Evolutionary conservation across 2,329 filamentous ascomycete genomes (phyloP).

Genomic region (Colletotrichum simmondsii): DNA sequence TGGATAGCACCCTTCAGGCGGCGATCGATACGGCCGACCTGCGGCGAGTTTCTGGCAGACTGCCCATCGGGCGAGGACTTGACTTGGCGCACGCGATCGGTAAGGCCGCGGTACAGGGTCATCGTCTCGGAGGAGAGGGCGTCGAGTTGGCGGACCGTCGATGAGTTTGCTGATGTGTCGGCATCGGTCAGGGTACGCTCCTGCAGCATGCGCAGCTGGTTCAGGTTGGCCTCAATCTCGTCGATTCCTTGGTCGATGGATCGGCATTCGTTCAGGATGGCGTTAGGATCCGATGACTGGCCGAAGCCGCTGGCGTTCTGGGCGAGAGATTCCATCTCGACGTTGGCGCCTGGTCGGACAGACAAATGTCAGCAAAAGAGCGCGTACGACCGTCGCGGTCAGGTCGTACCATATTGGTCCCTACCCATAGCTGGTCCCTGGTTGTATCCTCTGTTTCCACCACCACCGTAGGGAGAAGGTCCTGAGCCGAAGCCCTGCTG

Average conservation of each 20-base stretch:
- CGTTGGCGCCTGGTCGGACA: constrained; percentile 55
- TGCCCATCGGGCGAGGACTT: constrained; percentile 84
- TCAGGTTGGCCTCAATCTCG: constrained; percentile 77
- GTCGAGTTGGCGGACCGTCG: constrained; percentile 77
- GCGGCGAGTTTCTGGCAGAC: constrained; percentile 77
- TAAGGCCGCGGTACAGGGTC: constrained; percentile 82
- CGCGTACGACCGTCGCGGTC: constrained; percentile 23
- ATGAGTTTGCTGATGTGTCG: constrained; percentile 75
- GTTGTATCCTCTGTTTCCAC: constrained; percentile 37
- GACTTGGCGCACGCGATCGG: constrained; percentile 81
- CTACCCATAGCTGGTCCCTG: constrained; percentile 37
- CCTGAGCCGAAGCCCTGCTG: constrained; percentile 33
- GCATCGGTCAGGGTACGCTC: constrained; percentile 78
- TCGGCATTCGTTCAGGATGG: constrained; percentile 85
- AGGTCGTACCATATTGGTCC: constrained; percentile 28
- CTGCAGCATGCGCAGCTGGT: constrained; percentile 78
- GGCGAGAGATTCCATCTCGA: constrained; percentile 78
- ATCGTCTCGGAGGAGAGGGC: constrained; percentile 82
- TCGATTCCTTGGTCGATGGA: constrained; percentile 83
- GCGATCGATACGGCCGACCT: constrained; percentile 84
- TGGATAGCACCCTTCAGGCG: constrained; percentile 84
- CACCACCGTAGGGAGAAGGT: constrained; percentile 37
- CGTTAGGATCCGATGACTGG: constrained; percentile 70
- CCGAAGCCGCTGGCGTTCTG: constrained; percentile 61
- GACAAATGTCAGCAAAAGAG: constrained; percentile 15